Evolutionary conservation across 148 eudicot species (phyloP), one percentile per base, ranked within the genome.

Genomic region (Camellia japonica): DNA sequence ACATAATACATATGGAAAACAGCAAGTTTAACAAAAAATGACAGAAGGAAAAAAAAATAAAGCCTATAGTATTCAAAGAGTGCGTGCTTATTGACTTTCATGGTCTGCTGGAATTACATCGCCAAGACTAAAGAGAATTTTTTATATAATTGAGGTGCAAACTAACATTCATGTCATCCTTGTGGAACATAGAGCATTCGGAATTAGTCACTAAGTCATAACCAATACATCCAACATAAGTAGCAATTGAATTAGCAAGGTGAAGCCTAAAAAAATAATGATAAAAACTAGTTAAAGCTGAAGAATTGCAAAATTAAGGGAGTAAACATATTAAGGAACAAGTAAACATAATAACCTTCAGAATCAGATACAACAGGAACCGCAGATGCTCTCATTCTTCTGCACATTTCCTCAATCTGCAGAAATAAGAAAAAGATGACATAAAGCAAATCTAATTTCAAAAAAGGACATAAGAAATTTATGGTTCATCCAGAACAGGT

Each of bases 331-430:
- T 23, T 4, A n/a, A 64, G 46, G 79, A 47, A 61, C 7, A 68
- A n/a, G 5, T 43, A 63, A 74, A 67, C 71, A 67, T 65, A 78
- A 51, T 9, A 52, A 95, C 99, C 99, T 93, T 88, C 93, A 80
- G 97, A 93, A 62, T 93, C 99, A 63, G 98, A 87, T 54, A 96
- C 85, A 81, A 93, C 89, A 79, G 99, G 99, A 79, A 93, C 90
- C 23, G 95, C 99, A 79, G 87, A 83, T 79, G 92, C 83, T 76
- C 82, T 83, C 66, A 87, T 90, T 49, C 73, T 86, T 83, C 85
- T 89, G 81, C 97, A 90, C 93, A 96, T 93, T 62, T 83, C 85
- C 89, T 93, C 98, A 79, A 96, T 93, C 99, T 96, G 88, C 81
- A 84, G 18, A 80, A 80, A 51, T n/a, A 67, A 30, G 44, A 42